Evolutionary conservation across 2,329 filamentous ascomycete genomes (phyloP).

Genomic region (Phoma sp.): DNA sequence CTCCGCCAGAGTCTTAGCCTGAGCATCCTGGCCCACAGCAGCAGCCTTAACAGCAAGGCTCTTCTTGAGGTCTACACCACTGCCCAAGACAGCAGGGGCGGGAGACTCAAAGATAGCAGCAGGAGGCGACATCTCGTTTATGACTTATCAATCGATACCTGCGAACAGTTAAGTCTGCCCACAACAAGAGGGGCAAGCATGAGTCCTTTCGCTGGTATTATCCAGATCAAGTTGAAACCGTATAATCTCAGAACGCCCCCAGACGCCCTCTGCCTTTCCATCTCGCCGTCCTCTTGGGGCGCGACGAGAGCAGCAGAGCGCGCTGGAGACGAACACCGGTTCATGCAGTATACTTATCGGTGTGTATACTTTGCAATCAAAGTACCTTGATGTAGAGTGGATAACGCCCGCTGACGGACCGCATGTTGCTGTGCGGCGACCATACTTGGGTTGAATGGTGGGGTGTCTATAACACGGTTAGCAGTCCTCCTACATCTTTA

Average conservation of each 20-base stretch:
- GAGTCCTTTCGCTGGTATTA: constrained; percentile 99
- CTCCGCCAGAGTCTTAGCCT: constrained; percentile 65
- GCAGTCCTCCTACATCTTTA: constrained; percentile 15
- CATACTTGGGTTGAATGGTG: constrained; percentile 34
- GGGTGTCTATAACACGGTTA: constrained; percentile 30
- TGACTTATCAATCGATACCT: constrained; percentile 42
- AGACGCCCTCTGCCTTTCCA: constrained; percentile 11
- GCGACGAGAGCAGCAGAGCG: constrained; percentile 4
- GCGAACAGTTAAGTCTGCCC: constrained; percentile 39
- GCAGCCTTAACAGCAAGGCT: constrained; percentile 56
- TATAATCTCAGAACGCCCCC: constrained; percentile 80
- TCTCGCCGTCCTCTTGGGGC: constrained; percentile 1
- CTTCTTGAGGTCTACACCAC: constrained; percentile 46
- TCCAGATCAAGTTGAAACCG: constrained; percentile 97
- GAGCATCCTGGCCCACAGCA: constrained; percentile 52
- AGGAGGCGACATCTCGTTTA: constrained; percentile 73
- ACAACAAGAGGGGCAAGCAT: constrained; percentile 67
- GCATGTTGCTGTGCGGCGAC: constrained; percentile 39
- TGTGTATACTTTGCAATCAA: constrained; percentile 48
- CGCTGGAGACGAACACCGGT: constrained; percentile 49
- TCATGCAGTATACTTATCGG: constrained; percentile 50
- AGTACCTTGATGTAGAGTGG: constrained; percentile 47
- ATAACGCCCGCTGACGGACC: constrained; percentile 44
- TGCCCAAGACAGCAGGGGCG: constrained; percentile 55
- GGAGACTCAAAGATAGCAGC: constrained; percentile 68